These are phyloP conservation scores for Aspergillus cristatus DNA, from an alignment of 495 filamentous ascomycete genomes.

Conservation along the genomic window DNA sequence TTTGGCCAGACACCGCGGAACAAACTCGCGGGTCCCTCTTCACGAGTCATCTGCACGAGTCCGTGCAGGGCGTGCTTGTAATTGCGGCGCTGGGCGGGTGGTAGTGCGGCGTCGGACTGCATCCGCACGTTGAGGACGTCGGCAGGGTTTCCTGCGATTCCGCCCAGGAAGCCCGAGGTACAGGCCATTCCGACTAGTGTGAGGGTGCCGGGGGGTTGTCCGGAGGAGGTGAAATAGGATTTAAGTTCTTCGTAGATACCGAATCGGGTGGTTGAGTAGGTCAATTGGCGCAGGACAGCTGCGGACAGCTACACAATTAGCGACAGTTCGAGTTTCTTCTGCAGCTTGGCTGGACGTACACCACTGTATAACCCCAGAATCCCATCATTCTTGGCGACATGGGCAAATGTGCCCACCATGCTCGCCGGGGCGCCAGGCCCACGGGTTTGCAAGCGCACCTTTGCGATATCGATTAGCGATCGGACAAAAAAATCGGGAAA, in stretches of 20 bases:
- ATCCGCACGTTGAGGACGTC: conserved; percentile 97
- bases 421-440: conserved; percentile 53
- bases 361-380: conserved; percentile 73
- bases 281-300: conserved; percentile 80
- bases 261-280: conserved; percentile 88
- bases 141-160: conserved; percentile 84
- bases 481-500: not conserved
- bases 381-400: conserved; percentile 61
- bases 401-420: conserved; percentile 74
- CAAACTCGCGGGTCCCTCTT: conserved; percentile 62
- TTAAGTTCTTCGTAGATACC: conserved; percentile 94
- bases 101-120: conserved; percentile 87
- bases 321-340: not conserved
- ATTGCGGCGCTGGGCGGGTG: conserved; percentile 63
- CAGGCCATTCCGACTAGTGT: conserved; percentile 72
- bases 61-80: conserved; percentile 88
- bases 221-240: conserved; percentile 45
- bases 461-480: conserved; percentile 13
- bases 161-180: conserved; percentile 79
- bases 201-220: conserved; percentile 48
- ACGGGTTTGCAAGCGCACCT: conserved; percentile 86
- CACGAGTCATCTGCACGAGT: conserved; percentile 68
- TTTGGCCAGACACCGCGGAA: conserved; percentile 93
- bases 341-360: conserved; percentile 40
- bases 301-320: conserved; percentile 61